Percentiles rank a stretch among this genome's conserved stretches.
Evolutionary conservation across 106 monocot species (phyloP).

Genomic region (Dioscorea dumetorum): DNA sequence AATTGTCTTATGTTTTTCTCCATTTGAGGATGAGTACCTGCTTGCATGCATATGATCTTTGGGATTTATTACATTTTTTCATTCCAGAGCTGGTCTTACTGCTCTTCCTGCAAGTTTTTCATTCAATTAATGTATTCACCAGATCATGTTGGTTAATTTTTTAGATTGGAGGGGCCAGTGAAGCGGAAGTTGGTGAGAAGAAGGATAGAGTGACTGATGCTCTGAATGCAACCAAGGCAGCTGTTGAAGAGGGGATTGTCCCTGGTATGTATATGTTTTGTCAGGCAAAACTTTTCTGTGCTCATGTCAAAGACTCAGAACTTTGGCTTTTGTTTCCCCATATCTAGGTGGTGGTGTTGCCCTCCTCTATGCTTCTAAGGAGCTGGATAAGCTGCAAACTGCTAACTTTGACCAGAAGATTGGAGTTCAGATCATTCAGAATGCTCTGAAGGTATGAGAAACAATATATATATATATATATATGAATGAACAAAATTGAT

Average conservation of each 20-base stretch:
- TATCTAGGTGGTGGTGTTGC: slow-evolving; percentile 63
- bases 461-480: too few species aligned
- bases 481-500: too few species aligned
- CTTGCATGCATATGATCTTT: too few species aligned
- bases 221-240: slow-evolving; percentile 74
- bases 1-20: too few species aligned
- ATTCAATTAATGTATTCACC: too few species aligned
- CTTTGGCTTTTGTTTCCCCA: too few species aligned
- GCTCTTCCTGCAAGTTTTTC: too few species aligned
- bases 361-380: slow-evolving; percentile 60
- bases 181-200: slow-evolving; percentile 72
- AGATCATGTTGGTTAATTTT: background rate
- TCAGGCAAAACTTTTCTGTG: background rate
- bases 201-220: slow-evolving; percentile 77
- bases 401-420: slow-evolving; percentile 82
- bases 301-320: too few species aligned
- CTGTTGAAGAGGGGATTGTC: slow-evolving; percentile 75
- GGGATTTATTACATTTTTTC: too few species aligned
- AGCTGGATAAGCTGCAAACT: slow-evolving; percentile 52
- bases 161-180: slow-evolving; percentile 74
- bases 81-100: too few species aligned
- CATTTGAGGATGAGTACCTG: too few species aligned
- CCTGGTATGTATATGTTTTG: slow-evolving; percentile 31
- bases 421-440: slow-evolving; percentile 72
- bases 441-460: slow-evolving; percentile 46